Percentiles rank a stretch among this genome's conserved stretches.
Evolutionary conservation across 2,329 filamentous ascomycete species (phyloP).

Genomic region (Ambrosiella beaveri): DNA sequence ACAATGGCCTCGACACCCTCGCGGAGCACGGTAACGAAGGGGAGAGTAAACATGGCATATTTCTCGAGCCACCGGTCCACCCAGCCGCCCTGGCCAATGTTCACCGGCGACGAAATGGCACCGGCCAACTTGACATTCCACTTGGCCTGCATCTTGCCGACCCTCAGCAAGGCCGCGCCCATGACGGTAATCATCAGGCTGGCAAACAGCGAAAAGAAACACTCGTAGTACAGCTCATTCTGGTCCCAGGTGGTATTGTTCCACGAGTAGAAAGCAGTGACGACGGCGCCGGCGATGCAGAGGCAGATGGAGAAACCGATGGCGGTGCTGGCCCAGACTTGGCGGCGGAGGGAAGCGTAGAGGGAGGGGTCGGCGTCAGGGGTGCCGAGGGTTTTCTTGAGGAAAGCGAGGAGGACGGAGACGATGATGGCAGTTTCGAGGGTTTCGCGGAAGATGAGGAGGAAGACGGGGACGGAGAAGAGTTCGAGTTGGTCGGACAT

Average conservation of each 20-base stretch:
- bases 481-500: slow-evolving; percentile 44
- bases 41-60: slow-evolving; percentile 72
- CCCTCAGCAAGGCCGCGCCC: slow-evolving; percentile 61
- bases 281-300: slow-evolving; percentile 47
- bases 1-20: slow-evolving; percentile 77
- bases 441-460: slow-evolving; percentile 76
- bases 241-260: slow-evolving; percentile 40
- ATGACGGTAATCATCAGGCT: slow-evolving; percentile 66
- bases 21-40: slow-evolving; percentile 73
- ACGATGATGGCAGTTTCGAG: slow-evolving; percentile 73
- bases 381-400: slow-evolving; percentile 56
- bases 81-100: slow-evolving; percentile 30
- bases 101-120: slow-evolving; percentile 39
- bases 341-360: slow-evolving; percentile 10
- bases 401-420: slow-evolving; percentile 65
- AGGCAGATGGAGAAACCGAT: slow-evolving; percentile 48
- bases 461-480: slow-evolving; percentile 68
- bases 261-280: slow-evolving; percentile 48
- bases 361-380: slow-evolving; percentile 10
- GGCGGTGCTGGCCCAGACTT: slow-evolving; percentile 48
- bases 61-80: slow-evolving; percentile 53
- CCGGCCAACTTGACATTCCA: slow-evolving; percentile 70
- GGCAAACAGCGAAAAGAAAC: slow-evolving; percentile 58
- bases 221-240: slow-evolving; percentile 66
- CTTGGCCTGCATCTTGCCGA: slow-evolving; percentile 71